A percentile compares a stretch with the other conserved stretches of the same genome.
Evolutionary conservation across 2,329 filamentous ascomycete species (phyloP).

Genomic region (Microcyclospora tardicrescens): DNA sequence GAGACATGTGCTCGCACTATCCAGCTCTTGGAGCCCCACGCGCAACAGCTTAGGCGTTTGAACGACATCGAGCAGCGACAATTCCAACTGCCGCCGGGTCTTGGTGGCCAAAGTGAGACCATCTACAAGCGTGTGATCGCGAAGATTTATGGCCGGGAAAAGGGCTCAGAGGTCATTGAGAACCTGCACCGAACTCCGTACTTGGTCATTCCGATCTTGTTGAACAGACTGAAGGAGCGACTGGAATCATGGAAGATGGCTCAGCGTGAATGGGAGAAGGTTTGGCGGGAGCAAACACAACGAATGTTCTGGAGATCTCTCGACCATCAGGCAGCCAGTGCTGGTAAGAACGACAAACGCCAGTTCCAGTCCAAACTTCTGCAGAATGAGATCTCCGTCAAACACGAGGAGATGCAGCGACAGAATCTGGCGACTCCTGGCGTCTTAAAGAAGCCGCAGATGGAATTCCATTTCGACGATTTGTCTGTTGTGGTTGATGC

Average conservation of each 20-base stretch:
- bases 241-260: constrained; percentile 96
- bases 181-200: constrained; percentile 77
- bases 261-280: constrained; percentile 96
- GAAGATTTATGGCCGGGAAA: constrained; percentile 85
- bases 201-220: constrained; percentile 74
- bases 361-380: constrained; percentile 83
- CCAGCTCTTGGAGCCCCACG: constrained; percentile 86
- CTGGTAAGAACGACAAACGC: constrained; percentile 77
- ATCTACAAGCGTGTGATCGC: constrained; percentile 96
- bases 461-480: constrained; percentile 57
- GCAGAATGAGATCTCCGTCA: constrained; percentile 79
- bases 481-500: constrained; percentile 40
- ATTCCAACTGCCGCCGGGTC: constrained; percentile 68
- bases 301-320: constrained; percentile 91
- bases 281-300: constrained; percentile 93
- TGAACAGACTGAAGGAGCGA: constrained; percentile 86
- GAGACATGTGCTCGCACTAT: constrained; percentile 91
- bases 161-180: constrained; percentile 70
- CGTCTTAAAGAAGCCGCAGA: constrained; percentile 40
- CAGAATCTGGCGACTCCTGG: constrained; percentile 26
- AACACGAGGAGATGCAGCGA: constrained; percentile 79
- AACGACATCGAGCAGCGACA: constrained; percentile 43
- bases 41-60: constrained; percentile 77
- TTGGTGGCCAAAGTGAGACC: constrained; percentile 86
- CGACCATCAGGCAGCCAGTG: constrained; percentile 88